Evolutionary conservation across 139 green algal species (phyloP), one percentile per base, ranked within the genome.

Genomic region (Chlamydomonas sp.): DNA sequence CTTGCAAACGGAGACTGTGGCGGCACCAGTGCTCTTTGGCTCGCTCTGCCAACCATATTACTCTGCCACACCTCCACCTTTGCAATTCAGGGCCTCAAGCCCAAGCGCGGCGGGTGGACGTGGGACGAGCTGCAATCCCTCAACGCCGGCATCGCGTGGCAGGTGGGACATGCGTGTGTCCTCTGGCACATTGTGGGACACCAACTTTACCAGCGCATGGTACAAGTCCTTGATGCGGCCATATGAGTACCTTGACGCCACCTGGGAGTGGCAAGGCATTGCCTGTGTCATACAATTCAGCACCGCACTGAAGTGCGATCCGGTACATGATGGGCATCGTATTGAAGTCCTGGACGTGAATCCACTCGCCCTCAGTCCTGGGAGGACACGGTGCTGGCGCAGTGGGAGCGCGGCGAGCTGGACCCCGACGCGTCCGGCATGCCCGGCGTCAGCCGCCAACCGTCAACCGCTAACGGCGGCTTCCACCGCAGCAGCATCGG

Each of bases 101-200:
- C 94, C n/a, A 90, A 90, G 79, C 64, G 60, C 3, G 94, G 94
- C 6, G 93, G 94, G 15, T 96, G 89, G 87, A 80, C 12, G 62
- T 96, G 93, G 94, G 83, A 91, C 17, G 89, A 94, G 72, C 86
- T 96, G 80, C 90, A 92, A 6, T 80, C 91, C 10, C 87, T 95
- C 58, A 95, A 96, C 77, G 15, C 60, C 2, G 66, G 76, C 62
- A 90, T 93, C 4, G 75, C 88, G 60, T 95, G 93, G 93, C 79
- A 87, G 79, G 87, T 92, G 82, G 12, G 86, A 20, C 5, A 64
- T n/a, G 49, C 31, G 31, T 64, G n/a, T 12, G 73, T 16, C 7
- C 15, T 8, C 8, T 78, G 17, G 73, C 73, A 58, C 17, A 8
- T 0, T n/a, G 82, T 14, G 1, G 16, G 60, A 1, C 5, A 49